Base-by-base conservation (phyloP, 768 basidiomycete genomes). In the Leccinum boreale region DNA sequence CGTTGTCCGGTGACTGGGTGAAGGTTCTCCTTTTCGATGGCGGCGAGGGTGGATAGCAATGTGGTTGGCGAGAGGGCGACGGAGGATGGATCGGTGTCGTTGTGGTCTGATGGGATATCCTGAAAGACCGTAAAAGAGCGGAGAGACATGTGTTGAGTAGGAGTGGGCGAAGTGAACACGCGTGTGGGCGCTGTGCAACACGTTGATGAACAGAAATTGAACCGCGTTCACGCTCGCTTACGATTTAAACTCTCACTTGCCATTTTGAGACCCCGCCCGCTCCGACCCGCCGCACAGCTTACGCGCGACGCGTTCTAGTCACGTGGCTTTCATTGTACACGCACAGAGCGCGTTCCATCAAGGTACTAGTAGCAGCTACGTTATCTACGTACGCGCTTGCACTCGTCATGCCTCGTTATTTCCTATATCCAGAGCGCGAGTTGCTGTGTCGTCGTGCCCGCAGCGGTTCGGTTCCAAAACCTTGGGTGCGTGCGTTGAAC, bases 11-110 rank as follows among this genome's bases (percentile, higher is more conserved):
- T 91, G 64, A 86, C 61, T 47, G 90, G 90, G 70, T 91, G 80
- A 46, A 85, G 76, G 68, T 92, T 92, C 74, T 92, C 90, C 78
- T 92, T 92, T 76, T 90, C 87, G 42, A 76, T 65, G 36, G 77
- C 71, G 10, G 73, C 70, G 24, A 72, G 69, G 5, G 76, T 70
- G 58, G 75, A 72, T 55, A 73, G 61, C 8, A 70, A 60, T 62
- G 77, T 73, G 60, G 75, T 49, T 45, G 59, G 52, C 5, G 60
- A 57, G 59, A 55, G 62, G n/a, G 53, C 63, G 12, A 61, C 54
- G 59, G 67, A 35, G 57, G 64, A 65, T 52, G 67, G 60, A 53
- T 65, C 67, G 48, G 31, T 52, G 62, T 61, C 67, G 52, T 44
- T 61, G 59, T 62, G 61, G 57, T 77, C 77, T 58, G 69, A 66